These are phyloP conservation scores for Physaria fendleri DNA, from an alignment of 345 rosid species.

Conservation along the genomic window DNA sequence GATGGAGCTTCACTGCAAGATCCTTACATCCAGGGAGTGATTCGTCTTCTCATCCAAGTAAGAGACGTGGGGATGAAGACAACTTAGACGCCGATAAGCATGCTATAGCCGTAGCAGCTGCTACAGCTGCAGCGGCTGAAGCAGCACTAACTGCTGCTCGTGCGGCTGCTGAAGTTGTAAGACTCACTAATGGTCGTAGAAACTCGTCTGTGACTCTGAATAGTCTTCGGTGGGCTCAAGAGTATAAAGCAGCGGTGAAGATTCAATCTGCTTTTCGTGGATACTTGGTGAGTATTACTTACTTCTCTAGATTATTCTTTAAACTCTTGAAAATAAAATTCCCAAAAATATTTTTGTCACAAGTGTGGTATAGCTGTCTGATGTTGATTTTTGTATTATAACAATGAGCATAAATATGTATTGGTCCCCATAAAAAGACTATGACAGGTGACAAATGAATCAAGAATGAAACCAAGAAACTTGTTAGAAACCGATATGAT, in stretches of 20 bases:
- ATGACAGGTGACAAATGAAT: conserved; percentile 23
- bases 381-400: conserved; percentile 26
- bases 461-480: conserved; percentile 14
- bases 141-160: conserved; percentile 89
- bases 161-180: conserved; percentile 92
- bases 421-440: conserved; percentile 27
- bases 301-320: background rate
- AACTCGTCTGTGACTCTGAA: conserved; percentile 13
- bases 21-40: conserved; percentile 37
- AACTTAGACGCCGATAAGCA: conserved; percentile 59
- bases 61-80: conserved; percentile 9
- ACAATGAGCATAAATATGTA: conserved; percentile 14
- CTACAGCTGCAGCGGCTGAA: conserved; percentile 84
- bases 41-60: conserved; percentile 21
- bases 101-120: conserved; percentile 88
- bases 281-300: conserved; percentile 69
- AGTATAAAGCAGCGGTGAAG: conserved; percentile 47
- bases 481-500: conserved; percentile 7
- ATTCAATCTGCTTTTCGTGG: conserved; percentile 92
- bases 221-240: conserved; percentile 35
- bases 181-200: conserved; percentile 47
- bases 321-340: too few species aligned
- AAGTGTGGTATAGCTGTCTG: conserved; percentile 32
- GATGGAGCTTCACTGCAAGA: conserved; percentile 63
- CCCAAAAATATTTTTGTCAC: background rate